Evolutionary conservation across 768 basidiomycete genomes (phyloP), one percentile per base, ranked within the genome.

Genomic region (Suillus subalutaceus): DNA sequence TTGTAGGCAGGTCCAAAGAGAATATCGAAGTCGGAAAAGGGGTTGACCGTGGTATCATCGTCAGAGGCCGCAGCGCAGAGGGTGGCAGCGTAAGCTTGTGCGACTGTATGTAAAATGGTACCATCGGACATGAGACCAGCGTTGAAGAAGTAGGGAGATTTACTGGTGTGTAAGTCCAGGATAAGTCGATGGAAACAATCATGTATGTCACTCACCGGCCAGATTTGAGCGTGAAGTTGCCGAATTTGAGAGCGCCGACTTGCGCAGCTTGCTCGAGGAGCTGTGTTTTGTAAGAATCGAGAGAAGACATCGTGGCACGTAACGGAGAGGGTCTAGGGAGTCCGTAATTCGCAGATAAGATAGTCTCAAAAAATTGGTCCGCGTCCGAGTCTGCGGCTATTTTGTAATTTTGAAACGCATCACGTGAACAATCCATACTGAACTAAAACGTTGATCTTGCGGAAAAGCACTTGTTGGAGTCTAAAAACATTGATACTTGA

Each of bases 1-100:
- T 99, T 99, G 82, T 99, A 99, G 3, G 97, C 96, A 1, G 97
- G 97, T 0, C 97, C 97, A 71, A 99, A 97, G 41, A 99, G 84
- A 55, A 98, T 86, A 70, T 97, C 93, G 71, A 96, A 88, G 35
- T 73, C 56, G 1, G 82, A 79, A 7, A 84, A 65, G 12, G 60
- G 72, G 48, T 30, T 71, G 20, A 1, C 32, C 63, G 2, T 65
- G 62, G 57, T 69, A 62, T 68, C 68, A 7, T 75, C 71, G 55
- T 75, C 63, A 50, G 82, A 79, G 9, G 81, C 79, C 0, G 91
- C 85, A 26, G 81, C 77, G 15, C 85, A 80, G 73, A 98, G 92
- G 15, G 92, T 90, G 1, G 88, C 79, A 3, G 97, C 94, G 71
- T 96, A 98, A 5, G 96, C 93, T 4, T 85, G 81, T 10, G 94